Evolutionary conservation across 2,329 filamentous ascomycete genomes (phyloP).

Genomic region (Alternaria postmessia): DNA sequence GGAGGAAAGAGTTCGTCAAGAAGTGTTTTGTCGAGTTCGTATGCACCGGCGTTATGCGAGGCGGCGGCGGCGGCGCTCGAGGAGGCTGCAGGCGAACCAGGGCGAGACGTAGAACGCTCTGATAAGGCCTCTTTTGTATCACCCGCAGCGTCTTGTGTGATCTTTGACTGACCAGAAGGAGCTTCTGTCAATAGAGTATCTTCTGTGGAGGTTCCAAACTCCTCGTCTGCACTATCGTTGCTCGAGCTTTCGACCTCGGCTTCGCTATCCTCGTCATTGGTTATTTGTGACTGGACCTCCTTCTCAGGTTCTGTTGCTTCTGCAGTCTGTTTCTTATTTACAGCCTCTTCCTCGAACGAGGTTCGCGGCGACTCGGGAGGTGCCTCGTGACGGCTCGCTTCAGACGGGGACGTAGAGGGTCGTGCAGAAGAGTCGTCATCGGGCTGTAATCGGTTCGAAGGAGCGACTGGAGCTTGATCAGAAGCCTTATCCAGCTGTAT

Average conservation of each 20-base stretch:
- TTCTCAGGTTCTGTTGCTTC: neutral
- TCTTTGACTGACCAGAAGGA: neutral
- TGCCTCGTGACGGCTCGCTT: constrained; percentile 43
- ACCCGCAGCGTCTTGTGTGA: neutral
- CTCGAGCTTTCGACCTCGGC: neutral
- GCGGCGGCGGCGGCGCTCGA: neutral
- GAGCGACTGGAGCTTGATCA: constrained; percentile 6
- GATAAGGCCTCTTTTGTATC: neutral
- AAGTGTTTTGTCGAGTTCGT: constrained; percentile 28
- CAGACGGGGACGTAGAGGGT: constrained; percentile 48
- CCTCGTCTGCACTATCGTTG: constrained; percentile 11
- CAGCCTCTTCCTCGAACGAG: constrained; percentile 45
- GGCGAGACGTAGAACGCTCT: neutral
- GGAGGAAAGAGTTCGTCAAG: constrained; percentile 41
- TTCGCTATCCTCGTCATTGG: neutral
- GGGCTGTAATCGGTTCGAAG: constrained; percentile 16
- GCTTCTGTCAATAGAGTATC: constrained; percentile 11
- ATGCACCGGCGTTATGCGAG: neutral
- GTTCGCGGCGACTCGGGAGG: constrained; percentile 47
- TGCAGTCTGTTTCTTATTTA: neutral
- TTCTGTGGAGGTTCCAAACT: constrained; percentile 10
- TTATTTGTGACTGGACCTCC: neutral
- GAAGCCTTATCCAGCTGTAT: constrained; percentile 32
- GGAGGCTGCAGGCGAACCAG: neutral
- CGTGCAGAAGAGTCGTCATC: constrained; percentile 45